Evolutionary conservation across 2,329 filamentous ascomycete species (phyloP).

Genomic region (Beauveria pseudobassiana): DNA sequence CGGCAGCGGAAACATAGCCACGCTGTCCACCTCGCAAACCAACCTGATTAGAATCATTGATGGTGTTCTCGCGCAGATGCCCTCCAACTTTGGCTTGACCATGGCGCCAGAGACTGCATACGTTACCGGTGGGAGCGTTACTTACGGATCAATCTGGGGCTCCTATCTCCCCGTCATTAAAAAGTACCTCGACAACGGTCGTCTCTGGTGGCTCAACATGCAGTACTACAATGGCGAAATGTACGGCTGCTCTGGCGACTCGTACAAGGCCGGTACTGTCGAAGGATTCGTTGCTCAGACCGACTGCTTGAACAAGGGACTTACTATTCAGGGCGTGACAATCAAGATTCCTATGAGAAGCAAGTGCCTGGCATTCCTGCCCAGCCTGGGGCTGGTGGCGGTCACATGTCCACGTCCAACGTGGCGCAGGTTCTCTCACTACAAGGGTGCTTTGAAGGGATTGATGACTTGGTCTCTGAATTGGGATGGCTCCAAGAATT

Average conservation of each 20-base stretch:
- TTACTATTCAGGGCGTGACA: conserved; percentile 24
- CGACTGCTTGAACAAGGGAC: conserved; percentile 27
- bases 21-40: conserved; percentile 24
- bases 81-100: conserved; percentile 52
- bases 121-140: conserved; percentile 25
- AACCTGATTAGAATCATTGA: conserved; percentile 30
- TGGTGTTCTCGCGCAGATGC: conserved; percentile 36
- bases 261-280: conserved; percentile 25
- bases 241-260: conserved; percentile 27
- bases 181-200: conserved; percentile 28
- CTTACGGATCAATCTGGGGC: conserved; percentile 28
- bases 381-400: conserved; percentile 25
- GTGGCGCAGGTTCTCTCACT: conserved; percentile 25
- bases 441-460: conserved; percentile 25
- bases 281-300: conserved; percentile 28
- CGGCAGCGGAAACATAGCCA: conserved; percentile 23
- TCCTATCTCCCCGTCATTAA: conserved; percentile 30
- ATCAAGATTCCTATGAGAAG: conserved; percentile 25
- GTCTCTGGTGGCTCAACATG: conserved; percentile 31
- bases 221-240: conserved; percentile 32
- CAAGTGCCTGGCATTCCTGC: conserved; percentile 29
- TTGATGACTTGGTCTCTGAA: conserved; percentile 32
- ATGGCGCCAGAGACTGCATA: conserved; percentile 34
- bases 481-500: conserved; percentile 28
- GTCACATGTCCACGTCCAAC: conserved; percentile 24